Conservation (phyloP, 139 green algal genomes). For the Micractinium sp. region DNA sequence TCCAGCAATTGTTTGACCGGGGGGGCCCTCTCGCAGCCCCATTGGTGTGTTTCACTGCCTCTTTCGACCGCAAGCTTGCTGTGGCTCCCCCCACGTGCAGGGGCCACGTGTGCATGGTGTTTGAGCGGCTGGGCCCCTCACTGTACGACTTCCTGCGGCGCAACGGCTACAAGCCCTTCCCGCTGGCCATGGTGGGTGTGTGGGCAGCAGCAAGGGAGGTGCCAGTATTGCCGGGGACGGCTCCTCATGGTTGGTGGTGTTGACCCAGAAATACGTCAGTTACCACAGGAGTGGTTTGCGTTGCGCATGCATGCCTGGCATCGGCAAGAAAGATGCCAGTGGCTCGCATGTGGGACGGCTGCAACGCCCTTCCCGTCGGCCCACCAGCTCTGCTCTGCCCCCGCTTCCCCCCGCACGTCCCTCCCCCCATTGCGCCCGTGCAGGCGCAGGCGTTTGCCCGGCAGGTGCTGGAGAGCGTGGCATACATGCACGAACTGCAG, state of each 20-base stretch:
- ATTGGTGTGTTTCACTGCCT: not conserved
- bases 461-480: slow-evolving; percentile 84
- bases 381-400: not conserved
- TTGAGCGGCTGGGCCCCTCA: slow-evolving; percentile 93
- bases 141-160: slow-evolving; percentile 96
- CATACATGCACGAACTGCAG: slow-evolving; percentile 90
- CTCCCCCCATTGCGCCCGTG: not conserved
- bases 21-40: not conserved
- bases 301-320: not conserved
- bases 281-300: not conserved
- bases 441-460: slow-evolving; percentile 70
- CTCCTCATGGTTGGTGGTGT: too few relatives aligned
- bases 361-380: not conserved
- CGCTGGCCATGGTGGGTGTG: slow-evolving; percentile 79
- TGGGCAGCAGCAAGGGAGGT: too few relatives aligned
- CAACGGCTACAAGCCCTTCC: slow-evolving; percentile 94
- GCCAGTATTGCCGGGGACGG: too few relatives aligned
- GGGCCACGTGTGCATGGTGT: slow-evolving; percentile 99
- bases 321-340: too few relatives aligned
- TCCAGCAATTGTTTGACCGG: too few relatives aligned
- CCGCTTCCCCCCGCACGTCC: not conserved
- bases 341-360: too few relatives aligned
- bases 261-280: too few relatives aligned
- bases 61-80: too few relatives aligned
- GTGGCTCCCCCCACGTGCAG: not conserved